These are phyloP conservation scores for Ophiocordyceps unilateralis DNA, from an alignment of 2,329 filamentous ascomycete species.

Conservation along the genomic window DNA sequence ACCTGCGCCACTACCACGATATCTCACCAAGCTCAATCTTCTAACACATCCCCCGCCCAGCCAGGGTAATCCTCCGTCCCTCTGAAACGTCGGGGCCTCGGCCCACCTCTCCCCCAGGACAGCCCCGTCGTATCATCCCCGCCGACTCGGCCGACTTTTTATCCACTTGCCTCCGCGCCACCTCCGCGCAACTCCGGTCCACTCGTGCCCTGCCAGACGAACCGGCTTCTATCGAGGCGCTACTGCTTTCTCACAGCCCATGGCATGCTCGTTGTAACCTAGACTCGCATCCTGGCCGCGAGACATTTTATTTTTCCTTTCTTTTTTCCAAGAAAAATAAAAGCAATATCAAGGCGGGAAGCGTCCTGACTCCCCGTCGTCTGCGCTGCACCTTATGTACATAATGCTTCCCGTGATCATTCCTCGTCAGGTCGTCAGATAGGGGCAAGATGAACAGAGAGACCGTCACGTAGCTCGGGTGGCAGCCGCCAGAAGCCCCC, in stretches of 20 bases:
- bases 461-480: neutral
- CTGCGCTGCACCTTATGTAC: neutral
- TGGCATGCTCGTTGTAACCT: too few relatives aligned
- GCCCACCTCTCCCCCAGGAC: neutral
- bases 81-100: neutral
- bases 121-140: neutral
- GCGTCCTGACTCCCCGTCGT: neutral
- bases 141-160: neutral
- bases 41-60: too few relatives aligned
- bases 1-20: neutral
- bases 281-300: neutral
- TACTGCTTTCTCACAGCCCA: too few relatives aligned
- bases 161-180: too few relatives aligned
- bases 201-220: neutral
- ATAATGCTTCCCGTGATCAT: neutral
- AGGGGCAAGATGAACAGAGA: neutral
- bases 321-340: neutral
- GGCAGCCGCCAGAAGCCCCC: too few relatives aligned
- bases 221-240: too few relatives aligned
- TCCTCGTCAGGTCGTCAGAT: neutral
- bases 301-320: neutral
- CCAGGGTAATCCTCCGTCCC: neutral
- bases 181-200: neutral
- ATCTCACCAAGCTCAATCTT: neutral
- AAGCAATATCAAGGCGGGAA: neutral